These are phyloP conservation scores for Peniophora sp. DNA, from an alignment of 1,284 basidiomycete species.

Conservation along the genomic window DNA sequence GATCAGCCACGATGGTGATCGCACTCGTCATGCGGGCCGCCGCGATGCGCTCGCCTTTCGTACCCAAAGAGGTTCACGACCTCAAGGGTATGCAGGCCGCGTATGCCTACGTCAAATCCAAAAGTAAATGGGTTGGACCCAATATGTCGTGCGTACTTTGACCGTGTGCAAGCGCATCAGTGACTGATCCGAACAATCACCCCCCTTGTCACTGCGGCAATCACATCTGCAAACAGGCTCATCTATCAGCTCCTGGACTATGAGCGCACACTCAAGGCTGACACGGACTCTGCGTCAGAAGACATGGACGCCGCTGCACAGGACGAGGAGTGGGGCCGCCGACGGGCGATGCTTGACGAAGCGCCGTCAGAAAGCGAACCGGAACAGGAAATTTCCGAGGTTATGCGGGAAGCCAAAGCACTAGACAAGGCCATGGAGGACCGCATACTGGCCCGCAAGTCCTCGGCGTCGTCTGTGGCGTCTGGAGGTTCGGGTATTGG, in stretches of 20 bases:
- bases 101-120: slow-evolving; percentile 85
- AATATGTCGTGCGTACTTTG: slow-evolving; percentile 82
- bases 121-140: slow-evolving; percentile 84
- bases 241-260: slow-evolving; percentile 96
- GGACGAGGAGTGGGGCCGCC: slow-evolving; percentile 80
- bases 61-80: slow-evolving; percentile 70
- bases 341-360: slow-evolving; percentile 60
- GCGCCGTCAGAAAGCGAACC: slow-evolving; percentile 35
- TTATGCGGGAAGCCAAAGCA: slow-evolving; percentile 66
- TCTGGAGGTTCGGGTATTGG: slow-evolving; percentile 45
- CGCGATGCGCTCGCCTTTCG: slow-evolving; percentile 56
- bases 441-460: slow-evolving; percentile 63
- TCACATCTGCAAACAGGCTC: slow-evolving; percentile 44
- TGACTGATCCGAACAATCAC: neutral
- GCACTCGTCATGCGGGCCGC: slow-evolving; percentile 95
- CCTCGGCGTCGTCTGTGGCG: slow-evolving; percentile 53
- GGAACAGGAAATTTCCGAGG: slow-evolving; percentile 45
- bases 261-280: slow-evolving; percentile 68
- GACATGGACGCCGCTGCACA: slow-evolving; percentile 49
- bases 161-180: neutral
- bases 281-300: slow-evolving; percentile 40
- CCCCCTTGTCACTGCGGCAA: neutral
- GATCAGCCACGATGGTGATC: slow-evolving; percentile 89
- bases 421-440: slow-evolving; percentile 81
- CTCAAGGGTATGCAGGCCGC: slow-evolving; percentile 88